Evolutionary conservation across 208 protist genomes (phyloP).

Genomic region (Trypanosoma lewisi): DNA sequence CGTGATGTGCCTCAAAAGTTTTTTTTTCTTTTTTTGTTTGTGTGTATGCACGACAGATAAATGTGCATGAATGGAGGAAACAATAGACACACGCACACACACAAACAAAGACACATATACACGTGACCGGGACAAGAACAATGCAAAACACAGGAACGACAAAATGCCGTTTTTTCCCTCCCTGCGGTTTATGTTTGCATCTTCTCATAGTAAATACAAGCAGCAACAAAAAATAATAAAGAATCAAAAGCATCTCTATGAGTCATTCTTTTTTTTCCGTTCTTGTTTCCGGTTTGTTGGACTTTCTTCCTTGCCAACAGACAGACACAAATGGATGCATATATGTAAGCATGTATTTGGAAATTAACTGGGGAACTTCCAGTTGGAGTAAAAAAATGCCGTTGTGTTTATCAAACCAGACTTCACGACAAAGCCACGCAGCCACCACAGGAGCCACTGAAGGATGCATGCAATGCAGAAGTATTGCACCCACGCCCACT

Average conservation of each 20-base stretch:
- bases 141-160: no score
- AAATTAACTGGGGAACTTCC: background rate
- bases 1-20: no score
- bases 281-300: background rate
- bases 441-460: conserved; percentile 70
- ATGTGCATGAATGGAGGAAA: background rate
- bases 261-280: background rate
- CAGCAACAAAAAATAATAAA: background rate
- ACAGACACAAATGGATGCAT: conserved; percentile 4
- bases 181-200: no score
- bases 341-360: conserved; percentile 2
- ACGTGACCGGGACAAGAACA: background rate
- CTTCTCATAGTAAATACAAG: background rate
- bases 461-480: conserved; percentile 70
- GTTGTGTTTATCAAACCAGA: conserved; percentile 48
- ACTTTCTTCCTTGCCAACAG: background rate
- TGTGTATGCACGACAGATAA: no score
- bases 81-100: background rate
- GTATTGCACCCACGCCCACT: conserved; percentile 87
- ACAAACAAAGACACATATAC: background rate
- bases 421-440: conserved; percentile 62
- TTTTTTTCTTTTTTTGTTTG: no score
- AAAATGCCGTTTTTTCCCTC: no score
- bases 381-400: conserved; percentile 44
- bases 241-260: background rate